Conservation (phyloP, 768 basidiomycete species). For the Auricularia sp. region DNA sequence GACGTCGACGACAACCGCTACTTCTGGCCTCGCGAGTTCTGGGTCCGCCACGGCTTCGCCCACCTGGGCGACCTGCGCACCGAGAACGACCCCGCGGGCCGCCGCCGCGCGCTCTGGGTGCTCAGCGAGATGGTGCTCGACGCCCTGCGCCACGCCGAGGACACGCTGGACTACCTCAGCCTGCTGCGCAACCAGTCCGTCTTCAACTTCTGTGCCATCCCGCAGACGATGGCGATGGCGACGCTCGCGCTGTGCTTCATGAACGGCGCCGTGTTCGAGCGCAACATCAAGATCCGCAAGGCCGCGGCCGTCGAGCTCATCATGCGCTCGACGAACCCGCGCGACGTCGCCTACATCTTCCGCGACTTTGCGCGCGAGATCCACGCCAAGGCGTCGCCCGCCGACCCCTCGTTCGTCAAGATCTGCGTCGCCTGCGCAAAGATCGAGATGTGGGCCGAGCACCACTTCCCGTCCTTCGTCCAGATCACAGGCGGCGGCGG, state of each 20-base stretch:
- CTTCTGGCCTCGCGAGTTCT: slow-evolving; percentile 95
- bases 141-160: slow-evolving; percentile 72
- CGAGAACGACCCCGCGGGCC: slow-evolving; percentile 36
- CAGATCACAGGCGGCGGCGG: slow-evolving; percentile 20
- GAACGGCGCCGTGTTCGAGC: slow-evolving; percentile 77
- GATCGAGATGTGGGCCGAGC: slow-evolving; percentile 94
- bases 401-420: slow-evolving; percentile 80
- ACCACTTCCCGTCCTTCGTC: slow-evolving; percentile 89
- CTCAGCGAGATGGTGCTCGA: slow-evolving; percentile 87
- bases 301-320: slow-evolving; percentile 87
- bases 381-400: slow-evolving; percentile 65
- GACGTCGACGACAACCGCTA: slow-evolving; percentile 75
- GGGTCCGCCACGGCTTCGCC: slow-evolving; percentile 67
- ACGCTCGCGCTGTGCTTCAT: slow-evolving; percentile 88
- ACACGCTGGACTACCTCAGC: slow-evolving; percentile 82
- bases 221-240: slow-evolving; percentile 91
- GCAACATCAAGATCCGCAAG: slow-evolving; percentile 92
- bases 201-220: slow-evolving; percentile 94
- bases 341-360: slow-evolving; percentile 86
- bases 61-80: slow-evolving; percentile 54
- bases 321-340: slow-evolving; percentile 83
- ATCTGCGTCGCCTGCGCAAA: slow-evolving; percentile 76
- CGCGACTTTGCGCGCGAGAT: slow-evolving; percentile 71
- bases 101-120: slow-evolving; percentile 64
- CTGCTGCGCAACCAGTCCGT: slow-evolving; percentile 83